Conservation (phyloP, 108 stramenopile genomes). For the Fragilariopsis cylindrus region DNA sequence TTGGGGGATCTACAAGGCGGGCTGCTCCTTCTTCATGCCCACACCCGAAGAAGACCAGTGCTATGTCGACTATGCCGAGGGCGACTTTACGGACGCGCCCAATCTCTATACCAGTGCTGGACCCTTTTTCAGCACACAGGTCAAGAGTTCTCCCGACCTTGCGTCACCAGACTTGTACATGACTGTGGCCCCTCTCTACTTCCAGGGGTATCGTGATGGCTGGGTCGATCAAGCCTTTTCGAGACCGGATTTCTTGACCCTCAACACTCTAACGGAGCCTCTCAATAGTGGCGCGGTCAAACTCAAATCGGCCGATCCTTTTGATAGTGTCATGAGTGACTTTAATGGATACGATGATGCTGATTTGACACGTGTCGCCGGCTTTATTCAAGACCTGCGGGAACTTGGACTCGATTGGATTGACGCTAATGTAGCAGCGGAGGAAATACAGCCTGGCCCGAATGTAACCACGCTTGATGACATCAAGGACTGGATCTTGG, state of each 20-base stretch:
- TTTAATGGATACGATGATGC: conserved; percentile 18
- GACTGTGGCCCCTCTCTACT: no score
- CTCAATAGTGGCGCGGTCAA: no score
- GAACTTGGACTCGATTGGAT: background rate
- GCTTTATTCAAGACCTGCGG: conserved; percentile 8
- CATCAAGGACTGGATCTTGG: conserved; percentile 23
- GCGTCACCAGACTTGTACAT: no score
- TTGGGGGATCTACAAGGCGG: conserved; percentile 27
- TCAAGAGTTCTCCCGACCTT: no score
- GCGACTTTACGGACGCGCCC: conserved; percentile 6
- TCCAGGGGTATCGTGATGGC: no score
- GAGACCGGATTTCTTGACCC: no score
- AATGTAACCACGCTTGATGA: conserved; percentile 10
- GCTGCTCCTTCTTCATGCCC: conserved; percentile 20
- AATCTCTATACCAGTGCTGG: conserved; percentile 33
- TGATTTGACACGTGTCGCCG: conserved; percentile 15
- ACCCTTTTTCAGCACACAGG: background rate
- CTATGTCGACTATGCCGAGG: conserved; percentile 21
- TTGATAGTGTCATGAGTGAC: conserved; percentile 14
- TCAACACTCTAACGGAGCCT: no score
- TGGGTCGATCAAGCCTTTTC: no score
- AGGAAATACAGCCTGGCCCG: conserved; percentile 16
- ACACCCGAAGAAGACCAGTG: conserved; percentile 38
- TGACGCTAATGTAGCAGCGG: conserved; percentile 10
- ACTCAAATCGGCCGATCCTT: conserved; percentile 12